Percentiles rank a stretch among this genome's conserved stretches.
phyloP scores from a whole-genome alignment of 371 early-diverging fungal species.

The Capillidium rhysosporum region DNA sequence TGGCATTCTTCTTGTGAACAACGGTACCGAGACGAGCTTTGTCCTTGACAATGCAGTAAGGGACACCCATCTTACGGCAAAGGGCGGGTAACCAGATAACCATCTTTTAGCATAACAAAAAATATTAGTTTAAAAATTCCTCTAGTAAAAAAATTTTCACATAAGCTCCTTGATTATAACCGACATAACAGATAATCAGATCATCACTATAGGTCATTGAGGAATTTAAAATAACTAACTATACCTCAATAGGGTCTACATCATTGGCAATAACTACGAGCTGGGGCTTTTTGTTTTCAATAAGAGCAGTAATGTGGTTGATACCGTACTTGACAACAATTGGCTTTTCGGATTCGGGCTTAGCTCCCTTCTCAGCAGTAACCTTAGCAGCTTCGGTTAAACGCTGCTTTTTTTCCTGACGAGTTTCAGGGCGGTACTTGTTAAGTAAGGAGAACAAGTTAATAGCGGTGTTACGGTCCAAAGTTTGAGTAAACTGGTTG shows the following conservation, averaged over 20 bases:
- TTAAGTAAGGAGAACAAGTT: constrained; percentile 88
- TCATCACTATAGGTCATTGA: constrained; percentile 4
- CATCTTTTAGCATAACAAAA: constrained; percentile 20
- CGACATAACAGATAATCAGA: background rate
- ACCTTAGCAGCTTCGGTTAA: constrained; percentile 61
- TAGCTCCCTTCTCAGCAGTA: constrained; percentile 76
- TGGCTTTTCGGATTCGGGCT: constrained; percentile 85
- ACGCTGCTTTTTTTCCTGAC: constrained; percentile 88
- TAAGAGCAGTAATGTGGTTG: constrained; percentile 96
- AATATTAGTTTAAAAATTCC: background rate
- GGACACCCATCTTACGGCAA: constrained; percentile 99
- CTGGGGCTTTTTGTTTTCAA: constrained; percentile 97
- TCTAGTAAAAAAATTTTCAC: background rate
- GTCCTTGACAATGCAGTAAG: constrained; percentile 97
- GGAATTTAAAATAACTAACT: background rate
- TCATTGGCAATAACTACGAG: constrained; percentile 98
- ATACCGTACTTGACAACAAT: constrained; percentile 95
- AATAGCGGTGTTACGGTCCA: constrained; percentile 95
- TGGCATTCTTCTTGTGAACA: constrained; percentile 98
- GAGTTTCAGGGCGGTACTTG: constrained; percentile 99
- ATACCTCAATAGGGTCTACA: constrained; percentile 95
- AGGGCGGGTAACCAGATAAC: constrained; percentile 99
- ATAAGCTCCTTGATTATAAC: background rate
- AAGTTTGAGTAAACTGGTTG: constrained; percentile 96
- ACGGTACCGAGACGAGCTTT: constrained; percentile 95